phyloP scores from a whole-genome alignment of 768 basidiomycete species.

The Boletus huronensis region DNA sequence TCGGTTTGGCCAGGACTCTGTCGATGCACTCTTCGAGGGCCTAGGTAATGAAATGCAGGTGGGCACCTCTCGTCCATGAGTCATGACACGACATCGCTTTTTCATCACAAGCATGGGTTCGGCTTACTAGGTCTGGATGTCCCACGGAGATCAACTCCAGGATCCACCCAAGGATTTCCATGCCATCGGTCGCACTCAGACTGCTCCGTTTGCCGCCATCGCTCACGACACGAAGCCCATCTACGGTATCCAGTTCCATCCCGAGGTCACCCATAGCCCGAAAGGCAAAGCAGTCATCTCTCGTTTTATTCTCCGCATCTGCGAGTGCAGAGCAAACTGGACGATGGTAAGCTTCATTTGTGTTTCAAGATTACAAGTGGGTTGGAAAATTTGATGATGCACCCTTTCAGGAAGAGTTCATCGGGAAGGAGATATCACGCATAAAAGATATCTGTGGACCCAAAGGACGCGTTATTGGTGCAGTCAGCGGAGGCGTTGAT shows the following conservation, averaged over 20 bases:
- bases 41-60: conserved; percentile 91
- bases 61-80: conserved; percentile 12
- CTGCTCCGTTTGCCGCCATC: conserved; percentile 90
- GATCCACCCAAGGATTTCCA: conserved; percentile 80
- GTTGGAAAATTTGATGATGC: neutral
- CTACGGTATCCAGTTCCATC: conserved; percentile 98
- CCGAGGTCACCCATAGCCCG: conserved; percentile 94
- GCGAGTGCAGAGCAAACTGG: conserved; percentile 80
- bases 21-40: conserved; percentile 80
- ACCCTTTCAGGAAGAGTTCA: conserved; percentile 80
- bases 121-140: conserved; percentile 96
- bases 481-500: conserved; percentile 96
- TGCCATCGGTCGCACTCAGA: conserved; percentile 79
- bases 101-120: neutral
- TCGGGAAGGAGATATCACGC: conserved; percentile 91
- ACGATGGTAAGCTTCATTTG: conserved; percentile 69
- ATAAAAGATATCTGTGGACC: conserved; percentile 94
- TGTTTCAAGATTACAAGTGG: conserved; percentile 3
- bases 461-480: conserved; percentile 95
- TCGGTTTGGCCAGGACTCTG: conserved; percentile 52
- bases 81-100: neutral
- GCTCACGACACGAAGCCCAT: conserved; percentile 86
- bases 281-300: conserved; percentile 87
- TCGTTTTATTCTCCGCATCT: conserved; percentile 80
- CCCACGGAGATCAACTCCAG: conserved; percentile 92